Evolutionary conservation across 1,284 basidiomycete genomes (phyloP).

Genomic region (Xanthoconium separans): DNA sequence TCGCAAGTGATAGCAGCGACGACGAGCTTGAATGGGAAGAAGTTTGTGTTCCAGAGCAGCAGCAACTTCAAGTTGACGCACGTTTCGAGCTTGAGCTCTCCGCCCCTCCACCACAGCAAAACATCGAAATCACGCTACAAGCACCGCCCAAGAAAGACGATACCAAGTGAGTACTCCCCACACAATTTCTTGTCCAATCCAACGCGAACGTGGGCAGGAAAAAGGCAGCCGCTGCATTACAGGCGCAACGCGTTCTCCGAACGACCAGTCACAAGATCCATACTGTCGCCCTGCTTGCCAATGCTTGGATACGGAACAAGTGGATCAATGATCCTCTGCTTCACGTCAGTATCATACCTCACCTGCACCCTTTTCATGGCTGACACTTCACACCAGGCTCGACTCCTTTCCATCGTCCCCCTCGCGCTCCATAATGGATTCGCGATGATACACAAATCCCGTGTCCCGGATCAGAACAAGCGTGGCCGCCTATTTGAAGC

Average conservation of each 20-base stretch:
- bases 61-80: slow-evolving; percentile 12
- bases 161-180: slow-evolving; percentile 26
- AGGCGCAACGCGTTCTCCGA: slow-evolving; percentile 68
- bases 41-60: slow-evolving; percentile 36
- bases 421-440: slow-evolving; percentile 78
- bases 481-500: slow-evolving; percentile 85
- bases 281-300: slow-evolving; percentile 76
- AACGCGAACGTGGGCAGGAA: slow-evolving; percentile 40
- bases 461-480: slow-evolving; percentile 74
- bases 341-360: slow-evolving; percentile 50
- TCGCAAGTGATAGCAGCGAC: slow-evolving; percentile 31
- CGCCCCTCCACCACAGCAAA: slow-evolving; percentile 29
- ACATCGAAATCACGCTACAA: slow-evolving; percentile 63
- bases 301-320: slow-evolving; percentile 74
- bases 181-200: slow-evolving; percentile 5
- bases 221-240: slow-evolving; percentile 40
- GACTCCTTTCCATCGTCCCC: slow-evolving; percentile 83
- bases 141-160: slow-evolving; percentile 41
- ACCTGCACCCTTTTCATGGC: slow-evolving; percentile 7
- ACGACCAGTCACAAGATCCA: slow-evolving; percentile 87
- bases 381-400: slow-evolving; percentile 52
- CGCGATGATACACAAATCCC: slow-evolving; percentile 76
- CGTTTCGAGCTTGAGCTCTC: slow-evolving; percentile 25
- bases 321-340: slow-evolving; percentile 85
- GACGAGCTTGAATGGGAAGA: slow-evolving; percentile 48